phyloP scores from a whole-genome alignment of 441 rosid genomes.

The California macrophylla region DNA sequence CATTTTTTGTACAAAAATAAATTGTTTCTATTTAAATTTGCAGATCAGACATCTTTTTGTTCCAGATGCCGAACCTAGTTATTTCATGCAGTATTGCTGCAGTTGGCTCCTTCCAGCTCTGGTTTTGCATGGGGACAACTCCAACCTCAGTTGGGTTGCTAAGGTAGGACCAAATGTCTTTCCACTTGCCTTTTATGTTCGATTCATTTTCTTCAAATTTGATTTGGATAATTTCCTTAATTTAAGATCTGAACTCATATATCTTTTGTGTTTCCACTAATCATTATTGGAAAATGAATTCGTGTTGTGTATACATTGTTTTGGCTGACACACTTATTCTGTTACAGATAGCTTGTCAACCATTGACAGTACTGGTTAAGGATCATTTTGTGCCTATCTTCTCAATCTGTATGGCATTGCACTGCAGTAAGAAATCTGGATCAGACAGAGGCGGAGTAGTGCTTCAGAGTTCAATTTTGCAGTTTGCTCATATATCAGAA shows the following conservation, averaged over 20 bases:
- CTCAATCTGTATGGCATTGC: conserved; percentile 71
- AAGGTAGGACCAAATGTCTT: conserved; percentile 38
- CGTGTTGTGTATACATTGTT: background rate
- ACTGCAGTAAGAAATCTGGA: conserved; percentile 57
- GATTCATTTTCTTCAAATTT: background rate
- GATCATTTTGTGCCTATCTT: conserved; percentile 83
- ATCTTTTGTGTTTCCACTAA: background rate
- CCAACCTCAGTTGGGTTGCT: conserved; percentile 68
- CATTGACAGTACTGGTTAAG: conserved; percentile 50
- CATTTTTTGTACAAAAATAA: background rate
- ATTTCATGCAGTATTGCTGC: conserved; percentile 77
- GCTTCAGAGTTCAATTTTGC: conserved; percentile 64
- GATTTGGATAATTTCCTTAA: background rate
- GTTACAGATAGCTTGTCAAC: conserved; percentile 62
- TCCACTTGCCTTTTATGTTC: conserved; percentile 5
- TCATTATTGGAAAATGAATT: background rate
- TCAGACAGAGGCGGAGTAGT: conserved; percentile 52
- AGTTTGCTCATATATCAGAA: conserved; percentile 67
- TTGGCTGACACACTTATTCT: conserved; percentile 22
- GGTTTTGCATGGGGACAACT: conserved; percentile 47
- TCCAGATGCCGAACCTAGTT: conserved; percentile 56
- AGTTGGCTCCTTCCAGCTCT: conserved; percentile 94
- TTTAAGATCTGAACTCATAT: background rate
- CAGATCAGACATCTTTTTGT: conserved; percentile 45
- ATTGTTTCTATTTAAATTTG: background rate